phyloP scores from a whole-genome alignment of 2,329 filamentous ascomycete genomes.

The Aspergillus sp. region DNA sequence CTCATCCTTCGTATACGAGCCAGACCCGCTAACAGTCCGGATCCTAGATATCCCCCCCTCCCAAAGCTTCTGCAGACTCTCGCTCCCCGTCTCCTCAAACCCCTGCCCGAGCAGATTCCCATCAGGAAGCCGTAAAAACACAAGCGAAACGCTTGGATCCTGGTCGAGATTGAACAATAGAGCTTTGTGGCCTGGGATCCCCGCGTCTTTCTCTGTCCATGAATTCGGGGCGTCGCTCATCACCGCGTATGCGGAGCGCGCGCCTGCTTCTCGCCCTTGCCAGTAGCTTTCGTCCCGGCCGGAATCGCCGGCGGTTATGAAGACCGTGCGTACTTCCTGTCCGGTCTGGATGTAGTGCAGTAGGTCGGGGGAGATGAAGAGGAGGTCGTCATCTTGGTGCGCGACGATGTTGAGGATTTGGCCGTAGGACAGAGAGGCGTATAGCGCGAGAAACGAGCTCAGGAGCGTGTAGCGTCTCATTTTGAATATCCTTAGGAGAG shows the following conservation, averaged over 20 bases:
- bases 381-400: constrained; percentile 21
- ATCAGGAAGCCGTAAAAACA: constrained; percentile 17
- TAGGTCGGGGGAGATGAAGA: constrained; percentile 19
- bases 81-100: constrained; percentile 3
- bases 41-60: constrained; percentile 10
- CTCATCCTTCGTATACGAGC: constrained; percentile 11
- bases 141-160: constrained; percentile 11
- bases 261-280: constrained; percentile 13
- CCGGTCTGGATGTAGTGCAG: constrained; percentile 14
- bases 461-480: background rate
- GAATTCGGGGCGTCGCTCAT: constrained; percentile 13
- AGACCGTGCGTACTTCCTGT: constrained; percentile 15
- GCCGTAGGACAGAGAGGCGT: background rate
- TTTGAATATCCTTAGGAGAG: background rate
- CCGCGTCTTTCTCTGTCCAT: constrained; percentile 14
- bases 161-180: constrained; percentile 11
- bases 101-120: constrained; percentile 15
- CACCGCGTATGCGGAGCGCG: constrained; percentile 14
- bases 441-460: background rate
- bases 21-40: constrained; percentile 3
- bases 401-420: constrained; percentile 21
- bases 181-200: constrained; percentile 7
- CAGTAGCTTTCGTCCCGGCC: constrained; percentile 15
- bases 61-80: constrained; percentile 18
- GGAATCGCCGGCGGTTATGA: constrained; percentile 21